Percentiles rank a stretch among this genome's conserved stretches.
phyloP scores from a whole-genome alignment of 768 basidiomycete species.

The Termitomyces sp. region DNA sequence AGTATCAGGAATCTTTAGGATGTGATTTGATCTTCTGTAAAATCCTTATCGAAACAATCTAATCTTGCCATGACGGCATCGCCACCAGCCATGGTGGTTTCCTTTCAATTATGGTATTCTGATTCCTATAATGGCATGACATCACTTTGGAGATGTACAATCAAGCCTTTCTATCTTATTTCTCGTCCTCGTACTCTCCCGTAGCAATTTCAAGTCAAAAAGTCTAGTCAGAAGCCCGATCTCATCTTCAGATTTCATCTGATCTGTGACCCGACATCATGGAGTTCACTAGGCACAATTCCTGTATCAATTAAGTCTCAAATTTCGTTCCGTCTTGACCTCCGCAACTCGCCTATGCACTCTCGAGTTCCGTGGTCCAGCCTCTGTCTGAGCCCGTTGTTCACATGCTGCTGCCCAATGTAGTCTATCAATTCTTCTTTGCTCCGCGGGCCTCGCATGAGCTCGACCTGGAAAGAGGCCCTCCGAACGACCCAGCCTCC shows the following conservation, averaged over 20 bases:
- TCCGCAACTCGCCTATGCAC: not conserved
- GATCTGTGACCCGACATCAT: not conserved
- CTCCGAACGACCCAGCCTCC: not conserved
- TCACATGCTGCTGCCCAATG: slow-evolving; percentile 10
- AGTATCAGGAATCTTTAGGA: not conserved
- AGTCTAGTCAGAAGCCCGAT: not conserved
- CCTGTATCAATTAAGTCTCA: not conserved
- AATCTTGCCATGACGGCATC: not conserved
- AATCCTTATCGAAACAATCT: not conserved
- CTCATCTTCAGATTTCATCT: not conserved
- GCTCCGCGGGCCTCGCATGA: slow-evolving; percentile 4
- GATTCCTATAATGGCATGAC: not conserved
- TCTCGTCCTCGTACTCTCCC: not conserved
- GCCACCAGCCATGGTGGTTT: not conserved
- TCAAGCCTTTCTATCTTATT: not conserved
- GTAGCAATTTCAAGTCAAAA: not conserved
- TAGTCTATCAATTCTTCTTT: slow-evolving; percentile 13
- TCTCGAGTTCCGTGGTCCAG: not conserved
- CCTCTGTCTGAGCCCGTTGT: not conserved
- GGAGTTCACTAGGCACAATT: not conserved
- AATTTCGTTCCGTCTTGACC: not conserved
- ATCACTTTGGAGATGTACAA: not conserved
- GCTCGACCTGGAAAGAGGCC: slow-evolving; percentile 14
- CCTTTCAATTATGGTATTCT: not conserved
- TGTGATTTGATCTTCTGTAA: not conserved